Evolutionary conservation across 106 monocot genomes (phyloP).

Genomic region (Ottelia alismoides): DNA sequence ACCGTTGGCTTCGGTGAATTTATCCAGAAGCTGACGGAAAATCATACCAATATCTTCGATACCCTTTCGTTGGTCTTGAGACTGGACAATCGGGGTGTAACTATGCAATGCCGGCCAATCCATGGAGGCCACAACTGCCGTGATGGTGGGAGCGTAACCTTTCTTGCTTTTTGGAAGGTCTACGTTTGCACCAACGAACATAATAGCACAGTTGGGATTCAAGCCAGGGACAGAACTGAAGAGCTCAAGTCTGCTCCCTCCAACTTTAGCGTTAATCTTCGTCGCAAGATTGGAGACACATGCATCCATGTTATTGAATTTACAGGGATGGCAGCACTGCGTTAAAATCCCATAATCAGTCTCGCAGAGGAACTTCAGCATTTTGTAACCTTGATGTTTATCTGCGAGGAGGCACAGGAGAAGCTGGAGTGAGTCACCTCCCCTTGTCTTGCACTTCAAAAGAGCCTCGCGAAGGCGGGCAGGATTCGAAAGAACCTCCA

Average conservation of each 20-base stretch:
- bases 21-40: constrained; percentile 18
- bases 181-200: constrained; percentile 43
- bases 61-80: constrained; percentile 24
- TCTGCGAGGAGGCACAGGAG: constrained; percentile 31
- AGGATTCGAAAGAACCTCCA: too few species aligned
- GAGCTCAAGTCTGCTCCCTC: constrained; percentile 32
- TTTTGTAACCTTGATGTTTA: constrained; percentile 25
- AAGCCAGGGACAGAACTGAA: constrained; percentile 8
- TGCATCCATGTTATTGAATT: constrained; percentile 21
- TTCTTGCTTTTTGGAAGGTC: constrained; percentile 28
- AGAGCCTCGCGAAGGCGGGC: too few species aligned
- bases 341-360: constrained; percentile 30
- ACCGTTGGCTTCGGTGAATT: constrained; percentile 3
- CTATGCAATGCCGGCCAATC: constrained; percentile 12
- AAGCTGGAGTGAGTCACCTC: constrained; percentile 16
- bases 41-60: constrained; percentile 21
- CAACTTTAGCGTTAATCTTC: constrained; percentile 48
- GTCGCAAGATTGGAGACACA: constrained; percentile 29
- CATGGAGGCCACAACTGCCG: constrained; percentile 23
- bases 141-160: constrained; percentile 20
- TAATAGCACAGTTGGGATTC: constrained; percentile 3
- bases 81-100: constrained; percentile 13
- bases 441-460: too few species aligned
- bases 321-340: constrained; percentile 32
- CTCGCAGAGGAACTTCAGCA: constrained; percentile 32